These are phyloP conservation scores for Drosera spatulata DNA, from an alignment of 179 eudicot genomes.

Conservation along the genomic window DNA sequence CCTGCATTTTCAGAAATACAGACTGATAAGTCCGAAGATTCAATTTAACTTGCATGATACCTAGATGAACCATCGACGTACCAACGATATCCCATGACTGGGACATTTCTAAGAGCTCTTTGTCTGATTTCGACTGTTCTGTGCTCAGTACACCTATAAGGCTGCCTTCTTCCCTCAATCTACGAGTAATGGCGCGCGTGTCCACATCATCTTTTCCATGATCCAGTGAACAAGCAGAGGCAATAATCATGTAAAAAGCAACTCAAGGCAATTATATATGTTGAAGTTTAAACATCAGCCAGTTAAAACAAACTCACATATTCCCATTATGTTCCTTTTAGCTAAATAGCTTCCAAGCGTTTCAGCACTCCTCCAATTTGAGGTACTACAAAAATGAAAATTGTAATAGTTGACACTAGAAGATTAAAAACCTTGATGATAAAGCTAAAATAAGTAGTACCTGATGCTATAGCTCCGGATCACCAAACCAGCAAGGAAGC, in stretches of 20 bases:
- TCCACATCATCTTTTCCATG: conserved; percentile 78
- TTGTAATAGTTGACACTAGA: too few relatives aligned
- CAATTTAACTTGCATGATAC: too few relatives aligned
- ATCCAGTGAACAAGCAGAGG: background rate
- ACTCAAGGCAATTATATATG: conserved; percentile 1
- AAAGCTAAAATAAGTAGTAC: conserved; percentile 14
- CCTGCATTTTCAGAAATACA: conserved; percentile 30
- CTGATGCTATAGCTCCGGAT: conserved; percentile 92
- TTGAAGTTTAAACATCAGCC: background rate
- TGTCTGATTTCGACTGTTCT: conserved; percentile 66
- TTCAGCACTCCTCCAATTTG: conserved; percentile 82
- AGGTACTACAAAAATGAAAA: conserved; percentile 39
- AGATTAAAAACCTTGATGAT: too few relatives aligned
- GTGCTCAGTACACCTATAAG: conserved; percentile 96
- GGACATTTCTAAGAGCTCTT: conserved; percentile 75
- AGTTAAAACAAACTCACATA: conserved; percentile 45
- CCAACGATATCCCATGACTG: conserved; percentile 93
- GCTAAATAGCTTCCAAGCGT: conserved; percentile 77
- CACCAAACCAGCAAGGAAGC: conserved; percentile 87
- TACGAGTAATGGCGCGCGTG: conserved; percentile 93
- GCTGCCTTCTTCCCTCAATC: conserved; percentile 94
- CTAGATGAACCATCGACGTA: conserved; percentile 10
- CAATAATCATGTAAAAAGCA: background rate
- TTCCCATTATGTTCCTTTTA: conserved; percentile 90
- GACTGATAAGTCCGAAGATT: too few relatives aligned